Base-by-base conservation (phyloP, 2,329 filamentous ascomycete genomes). In the Stachybotrys chartarum region DNA sequence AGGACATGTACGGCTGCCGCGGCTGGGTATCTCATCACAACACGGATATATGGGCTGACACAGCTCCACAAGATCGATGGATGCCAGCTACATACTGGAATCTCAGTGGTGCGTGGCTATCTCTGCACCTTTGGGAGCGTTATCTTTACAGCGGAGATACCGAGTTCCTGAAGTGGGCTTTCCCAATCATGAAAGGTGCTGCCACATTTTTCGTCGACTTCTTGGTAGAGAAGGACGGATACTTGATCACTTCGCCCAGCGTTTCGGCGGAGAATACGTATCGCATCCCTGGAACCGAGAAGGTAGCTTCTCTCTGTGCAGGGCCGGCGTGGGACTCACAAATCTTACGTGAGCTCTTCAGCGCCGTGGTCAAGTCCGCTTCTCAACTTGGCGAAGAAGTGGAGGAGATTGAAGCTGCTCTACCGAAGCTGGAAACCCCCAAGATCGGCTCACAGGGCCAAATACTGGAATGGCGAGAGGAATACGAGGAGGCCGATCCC, bases 401-500 rank as follows among this genome's bases (percentile, higher is more conserved):
- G 0, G 47, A 56, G 3, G 18, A 54, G 1, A 51, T 60, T 0
- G 51, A 61, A 0, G 44, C 50, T 2, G 57, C 51, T 3, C 49
- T 66, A 0, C 56, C 62, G 0, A 59, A 57, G 0, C 53, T 66
- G 3, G 50, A 1, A 48, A 64, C 10, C 59, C 63, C n/a, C 30
- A 52, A 3, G 46, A 58, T 10, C 58, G 62, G 2, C 48, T 65
- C 11, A 0, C 64, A 66, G 14, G 72, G 70, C 1, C 63, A 70
- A 30, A 68, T 77, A 11, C 71, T 74, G 30, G 74, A 77, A 63
- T 77, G 73, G 73, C 64, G 64, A 0, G 60, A 67, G 14, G 64
- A 76, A 7, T 70, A 73, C 47, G 58, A 62, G 10, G 74, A 70
- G 57, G 64, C 69, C 4, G 78, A 80, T 51, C 75, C 73, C 0